Percentiles rank a stretch among this genome's conserved stretches.
These are phyloP conservation scores for Pascua sp. DNA, from an alignment of 1,284 basidiomycete species.

Conservation along the genomic window DNA sequence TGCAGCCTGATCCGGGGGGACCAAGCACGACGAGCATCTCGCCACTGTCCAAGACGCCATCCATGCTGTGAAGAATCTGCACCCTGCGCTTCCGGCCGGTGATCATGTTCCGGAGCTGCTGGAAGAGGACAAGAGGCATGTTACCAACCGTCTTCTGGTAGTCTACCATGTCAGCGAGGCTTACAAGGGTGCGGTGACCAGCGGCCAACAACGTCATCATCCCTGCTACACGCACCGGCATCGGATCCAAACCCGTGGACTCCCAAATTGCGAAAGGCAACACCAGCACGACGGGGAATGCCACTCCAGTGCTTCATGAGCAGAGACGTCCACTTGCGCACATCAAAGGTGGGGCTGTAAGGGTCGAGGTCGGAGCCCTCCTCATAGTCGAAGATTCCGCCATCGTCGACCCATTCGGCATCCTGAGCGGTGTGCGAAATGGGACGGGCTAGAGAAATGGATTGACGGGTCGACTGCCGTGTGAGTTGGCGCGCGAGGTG, in stretches of 20 bases:
- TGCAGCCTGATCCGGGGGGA: slow-evolving; percentile 63
- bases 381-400: slow-evolving; percentile 22
- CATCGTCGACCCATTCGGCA: neutral
- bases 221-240: slow-evolving; percentile 35
- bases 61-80: slow-evolving; percentile 53
- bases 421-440: neutral
- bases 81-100: slow-evolving; percentile 49
- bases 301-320: slow-evolving; percentile 35
- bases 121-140: slow-evolving; percentile 43
- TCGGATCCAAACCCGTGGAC: slow-evolving; percentile 53
- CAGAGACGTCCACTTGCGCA: slow-evolving; percentile 48
- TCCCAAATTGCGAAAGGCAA: slow-evolving; percentile 52
- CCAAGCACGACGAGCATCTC: slow-evolving; percentile 59
- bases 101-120: slow-evolving; percentile 42
- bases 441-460: neutral
- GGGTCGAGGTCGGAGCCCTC: slow-evolving; percentile 50
- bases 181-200: neutral
- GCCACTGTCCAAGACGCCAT: slow-evolving; percentile 51
- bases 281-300: slow-evolving; percentile 48
- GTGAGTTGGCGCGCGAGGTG: slow-evolving; percentile 36
- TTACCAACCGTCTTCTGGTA: slow-evolving; percentile 55
- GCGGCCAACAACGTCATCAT: neutral
- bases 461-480: slow-evolving; percentile 20
- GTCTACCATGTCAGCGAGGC: slow-evolving; percentile 27
- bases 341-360: slow-evolving; percentile 48